A percentile compares a stretch with the other conserved stretches of the same genome.
Conservation (phyloP, 768 basidiomycete genomes). For the Clitopilus hobsonii region DNA sequence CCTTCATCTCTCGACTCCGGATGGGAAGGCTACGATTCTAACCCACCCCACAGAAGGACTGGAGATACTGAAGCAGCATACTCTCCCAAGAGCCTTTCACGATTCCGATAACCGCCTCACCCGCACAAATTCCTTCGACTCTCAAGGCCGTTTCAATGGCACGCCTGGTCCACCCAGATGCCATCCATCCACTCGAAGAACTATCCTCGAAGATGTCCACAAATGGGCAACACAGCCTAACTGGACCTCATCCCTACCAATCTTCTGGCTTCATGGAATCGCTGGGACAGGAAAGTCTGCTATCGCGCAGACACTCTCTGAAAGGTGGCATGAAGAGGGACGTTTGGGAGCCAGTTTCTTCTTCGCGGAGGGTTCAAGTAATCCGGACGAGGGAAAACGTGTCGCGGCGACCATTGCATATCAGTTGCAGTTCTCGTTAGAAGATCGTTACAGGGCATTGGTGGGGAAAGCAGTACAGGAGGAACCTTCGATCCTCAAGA, state of each 20-base stretch:
- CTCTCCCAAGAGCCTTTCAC: background rate
- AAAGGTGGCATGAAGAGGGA: background rate
- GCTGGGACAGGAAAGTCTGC: background rate
- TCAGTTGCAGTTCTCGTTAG: background rate
- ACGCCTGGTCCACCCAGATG: background rate
- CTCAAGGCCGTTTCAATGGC: background rate
- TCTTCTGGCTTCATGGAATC: background rate
- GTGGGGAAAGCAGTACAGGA: background rate
- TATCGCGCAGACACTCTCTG: background rate
- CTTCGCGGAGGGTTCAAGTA: background rate
- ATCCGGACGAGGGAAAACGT: background rate
- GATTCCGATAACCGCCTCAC: background rate
- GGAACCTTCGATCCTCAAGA: background rate
- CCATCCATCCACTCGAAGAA: background rate
- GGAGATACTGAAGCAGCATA: background rate
- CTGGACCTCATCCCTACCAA: background rate
- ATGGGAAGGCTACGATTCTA: too few relatives aligned
- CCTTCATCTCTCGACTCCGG: too few relatives aligned
- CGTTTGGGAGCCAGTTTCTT: background rate
- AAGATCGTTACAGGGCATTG: background rate
- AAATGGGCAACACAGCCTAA: background rate
- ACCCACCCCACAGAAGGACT: background rate
- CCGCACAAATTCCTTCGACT: background rate
- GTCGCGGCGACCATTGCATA: background rate
- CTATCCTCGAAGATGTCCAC: background rate